phyloP scores from a whole-genome alignment of 1,284 basidiomycete genomes.

The Mycena sp. region DNA sequence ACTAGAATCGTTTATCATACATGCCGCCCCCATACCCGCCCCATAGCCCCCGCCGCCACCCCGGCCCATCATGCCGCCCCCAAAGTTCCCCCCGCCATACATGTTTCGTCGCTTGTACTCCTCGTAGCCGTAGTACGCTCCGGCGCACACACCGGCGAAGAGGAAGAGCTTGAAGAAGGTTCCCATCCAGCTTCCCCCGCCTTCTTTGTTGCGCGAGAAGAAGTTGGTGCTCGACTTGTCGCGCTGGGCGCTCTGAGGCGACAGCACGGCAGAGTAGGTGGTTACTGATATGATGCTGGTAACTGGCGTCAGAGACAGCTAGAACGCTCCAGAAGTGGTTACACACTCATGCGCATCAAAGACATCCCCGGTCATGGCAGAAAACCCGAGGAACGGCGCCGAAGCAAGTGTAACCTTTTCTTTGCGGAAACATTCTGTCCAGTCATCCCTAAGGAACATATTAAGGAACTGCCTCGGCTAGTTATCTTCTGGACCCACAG shows the following conservation, averaged over 20 bases:
- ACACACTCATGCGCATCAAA: conserved; percentile 88
- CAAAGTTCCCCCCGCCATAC: conserved; percentile 49
- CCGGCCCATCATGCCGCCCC: conserved; percentile 26
- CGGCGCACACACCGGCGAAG: conserved; percentile 65
- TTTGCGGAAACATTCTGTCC: conserved; percentile 91
- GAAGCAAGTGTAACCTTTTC: conserved; percentile 74
- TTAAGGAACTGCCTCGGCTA: too few relatives aligned
- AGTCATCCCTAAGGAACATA: conserved; percentile 95
- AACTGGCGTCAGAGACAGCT: conserved; percentile 7
- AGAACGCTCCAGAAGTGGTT: conserved; percentile 37
- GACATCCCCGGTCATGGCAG: conserved; percentile 94
- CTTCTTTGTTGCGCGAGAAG: conserved; percentile 29
- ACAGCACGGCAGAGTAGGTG: conserved; percentile 72
- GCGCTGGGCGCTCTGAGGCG: conserved; percentile 56
- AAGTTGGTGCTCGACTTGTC: conserved; percentile 45
- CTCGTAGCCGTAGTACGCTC: conserved; percentile 69
- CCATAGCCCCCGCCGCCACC: too few relatives aligned
- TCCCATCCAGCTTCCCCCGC: conserved; percentile 57
- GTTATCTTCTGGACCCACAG: too few relatives aligned
- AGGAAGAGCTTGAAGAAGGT: conserved; percentile 72
- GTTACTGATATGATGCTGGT: conserved; percentile 76
- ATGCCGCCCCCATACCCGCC: conserved; percentile 31
- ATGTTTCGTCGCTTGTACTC: conserved; percentile 62
- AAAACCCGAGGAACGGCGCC: conserved; percentile 89
- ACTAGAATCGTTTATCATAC: conserved; percentile 28